Conservation (phyloP, 2,329 filamentous ascomycete species). For the Xylariaceae sp. region DNA sequence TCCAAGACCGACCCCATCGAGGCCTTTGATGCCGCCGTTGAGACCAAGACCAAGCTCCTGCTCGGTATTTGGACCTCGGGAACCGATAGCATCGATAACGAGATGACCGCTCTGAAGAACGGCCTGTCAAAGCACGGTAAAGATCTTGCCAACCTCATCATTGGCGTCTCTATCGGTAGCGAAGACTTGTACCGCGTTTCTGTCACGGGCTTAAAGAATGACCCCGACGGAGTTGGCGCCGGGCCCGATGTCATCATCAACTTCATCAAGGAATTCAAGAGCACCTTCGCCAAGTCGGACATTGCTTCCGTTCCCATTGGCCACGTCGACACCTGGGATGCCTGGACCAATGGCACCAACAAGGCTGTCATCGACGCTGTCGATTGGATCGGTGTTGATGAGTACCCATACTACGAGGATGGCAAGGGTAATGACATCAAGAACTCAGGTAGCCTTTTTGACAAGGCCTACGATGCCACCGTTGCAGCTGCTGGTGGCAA, state of each 20-base stretch:
- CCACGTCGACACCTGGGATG: constrained; percentile 64
- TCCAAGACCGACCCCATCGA: constrained; percentile 63
- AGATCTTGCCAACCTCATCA: constrained; percentile 52
- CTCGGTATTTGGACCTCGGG: constrained; percentile 59
- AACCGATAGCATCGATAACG: constrained; percentile 48
- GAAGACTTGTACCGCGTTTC: constrained; percentile 62
- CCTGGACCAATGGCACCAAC: constrained; percentile 58
- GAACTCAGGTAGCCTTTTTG: constrained; percentile 51
- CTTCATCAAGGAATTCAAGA: constrained; percentile 64
- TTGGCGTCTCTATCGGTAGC: constrained; percentile 61
- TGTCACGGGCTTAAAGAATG: constrained; percentile 37
- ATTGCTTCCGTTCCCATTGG: constrained; percentile 51
- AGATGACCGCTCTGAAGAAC: constrained; percentile 57
- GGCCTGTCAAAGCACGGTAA: constrained; percentile 54
- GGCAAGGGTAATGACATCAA: constrained; percentile 50
- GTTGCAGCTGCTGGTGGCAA: constrained; percentile 59
- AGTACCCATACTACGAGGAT: constrained; percentile 60
- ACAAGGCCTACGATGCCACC: constrained; percentile 45
- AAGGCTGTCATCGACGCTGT: constrained; percentile 56
- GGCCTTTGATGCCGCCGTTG: constrained; percentile 69
- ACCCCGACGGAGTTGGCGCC: constrained; percentile 40
- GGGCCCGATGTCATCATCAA: constrained; percentile 56
- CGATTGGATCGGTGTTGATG: constrained; percentile 61
- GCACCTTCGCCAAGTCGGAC: constrained; percentile 50
- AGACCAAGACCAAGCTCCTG: constrained; percentile 56